A percentile compares a stretch with the other conserved stretches of the same genome.
phyloP scores from a whole-genome alignment of 345 rosid species.

The Fremontodendron californicum region DNA sequence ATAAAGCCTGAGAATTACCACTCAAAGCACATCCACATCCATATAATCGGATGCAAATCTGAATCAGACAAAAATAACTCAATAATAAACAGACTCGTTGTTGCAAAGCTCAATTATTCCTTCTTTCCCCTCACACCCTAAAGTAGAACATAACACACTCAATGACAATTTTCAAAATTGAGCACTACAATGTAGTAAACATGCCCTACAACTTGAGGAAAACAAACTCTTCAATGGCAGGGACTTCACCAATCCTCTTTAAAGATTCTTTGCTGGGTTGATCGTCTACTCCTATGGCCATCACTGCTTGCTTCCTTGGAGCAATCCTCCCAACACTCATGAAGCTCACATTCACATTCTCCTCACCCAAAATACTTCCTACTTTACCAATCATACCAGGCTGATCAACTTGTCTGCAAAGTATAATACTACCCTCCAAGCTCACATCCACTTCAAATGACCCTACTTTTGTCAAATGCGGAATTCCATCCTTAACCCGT shows the following conservation, averaged over 20 bases:
- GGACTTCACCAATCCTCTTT: slow-evolving; percentile 60
- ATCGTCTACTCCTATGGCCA: slow-evolving; percentile 83
- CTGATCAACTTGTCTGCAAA: slow-evolving; percentile 78
- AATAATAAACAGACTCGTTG: background rate
- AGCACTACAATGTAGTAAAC: slow-evolving; percentile 6
- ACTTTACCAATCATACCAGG: slow-evolving; percentile 84
- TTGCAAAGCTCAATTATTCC: slow-evolving; percentile 21
- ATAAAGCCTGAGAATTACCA: no score
- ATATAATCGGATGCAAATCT: background rate
- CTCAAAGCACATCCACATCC: background rate
- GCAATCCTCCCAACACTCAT: slow-evolving; percentile 85
- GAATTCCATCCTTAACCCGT: slow-evolving; percentile 65
- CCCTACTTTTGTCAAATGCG: slow-evolving; percentile 72
- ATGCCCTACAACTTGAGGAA: slow-evolving; percentile 55
- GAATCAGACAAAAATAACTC: background rate
- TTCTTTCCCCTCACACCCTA: background rate
- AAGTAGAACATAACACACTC: slow-evolving; percentile 8
- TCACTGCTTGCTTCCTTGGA: slow-evolving; percentile 68
- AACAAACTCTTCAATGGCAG: slow-evolving; percentile 67
- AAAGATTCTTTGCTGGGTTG: slow-evolving; percentile 51
- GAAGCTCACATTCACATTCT: slow-evolving; percentile 76
- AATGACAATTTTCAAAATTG: slow-evolving; percentile 23
- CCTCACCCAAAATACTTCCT: slow-evolving; percentile 65
- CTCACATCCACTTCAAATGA: slow-evolving; percentile 73
- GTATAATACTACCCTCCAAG: slow-evolving; percentile 71